phyloP scores from a whole-genome alignment of 768 basidiomycete genomes.

The Boletus reticulatus region DNA sequence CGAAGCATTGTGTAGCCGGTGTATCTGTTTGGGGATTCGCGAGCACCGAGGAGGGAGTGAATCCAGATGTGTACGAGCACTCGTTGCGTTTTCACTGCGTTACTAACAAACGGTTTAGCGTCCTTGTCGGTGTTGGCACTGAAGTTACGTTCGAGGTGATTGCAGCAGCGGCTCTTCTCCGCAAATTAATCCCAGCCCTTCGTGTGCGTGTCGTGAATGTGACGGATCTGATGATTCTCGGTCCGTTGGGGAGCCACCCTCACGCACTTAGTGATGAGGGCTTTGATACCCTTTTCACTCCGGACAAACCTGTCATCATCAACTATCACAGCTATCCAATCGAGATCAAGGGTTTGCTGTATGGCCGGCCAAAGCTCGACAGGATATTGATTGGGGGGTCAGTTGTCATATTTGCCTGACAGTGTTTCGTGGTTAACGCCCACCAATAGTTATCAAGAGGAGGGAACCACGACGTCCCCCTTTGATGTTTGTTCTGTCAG shows the following conservation, averaged over 20 bases:
- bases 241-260: slow-evolving; percentile 66
- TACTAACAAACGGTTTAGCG: slow-evolving; percentile 36
- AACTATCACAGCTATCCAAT: slow-evolving; percentile 85
- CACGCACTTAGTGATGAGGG: slow-evolving; percentile 62
- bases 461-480: slow-evolving; percentile 79
- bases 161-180: slow-evolving; percentile 78
- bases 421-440: not conserved
- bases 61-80: slow-evolving; percentile 63
- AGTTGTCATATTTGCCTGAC: slow-evolving; percentile 8
- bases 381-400: slow-evolving; percentile 56
- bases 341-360: slow-evolving; percentile 65
- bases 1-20: slow-evolving; percentile 80
- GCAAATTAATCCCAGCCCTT: slow-evolving; percentile 63
- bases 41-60: slow-evolving; percentile 66
- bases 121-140: slow-evolving; percentile 84
- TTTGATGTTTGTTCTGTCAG: slow-evolving; percentile 52
- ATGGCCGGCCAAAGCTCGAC: slow-evolving; percentile 48
- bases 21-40: slow-evolving; percentile 85
- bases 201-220: slow-evolving; percentile 88
- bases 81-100: not conserved
- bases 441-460: slow-evolving; percentile 51
- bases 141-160: slow-evolving; percentile 90
- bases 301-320: slow-evolving; percentile 65
- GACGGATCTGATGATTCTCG: slow-evolving; percentile 85
- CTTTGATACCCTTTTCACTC: slow-evolving; percentile 72